Base-by-base conservation (phyloP, 495 filamentous ascomycete species). In the Gamarada debralockiae region DNA sequence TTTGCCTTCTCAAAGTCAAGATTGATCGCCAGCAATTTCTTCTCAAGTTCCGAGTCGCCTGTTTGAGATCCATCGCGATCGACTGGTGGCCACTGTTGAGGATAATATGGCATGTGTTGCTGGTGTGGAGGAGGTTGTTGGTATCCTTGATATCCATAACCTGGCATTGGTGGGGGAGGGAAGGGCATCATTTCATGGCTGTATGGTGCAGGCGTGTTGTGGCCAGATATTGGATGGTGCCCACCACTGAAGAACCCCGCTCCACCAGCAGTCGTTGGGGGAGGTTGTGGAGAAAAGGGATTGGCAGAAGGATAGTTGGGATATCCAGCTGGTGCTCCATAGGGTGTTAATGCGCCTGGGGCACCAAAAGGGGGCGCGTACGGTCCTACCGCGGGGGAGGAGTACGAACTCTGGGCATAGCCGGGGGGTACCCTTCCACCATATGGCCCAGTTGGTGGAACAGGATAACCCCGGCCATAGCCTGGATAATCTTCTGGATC, bases 131-230 rank as follows among this genome's bases (percentile, higher is more conserved):
- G 60, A 40, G 65, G 65, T 38, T 39, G 42, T 10, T 67, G 68
- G 48, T 75, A 75, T 12, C 50, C 53, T 10, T 48, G 53, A 53
- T 42, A 52, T 3, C 50, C 48, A 57, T 73, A 80, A 2, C 53
- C 63, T n/a, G 67, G 51, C 23, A 62, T 60, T 47, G 64, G 55
- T 21, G 38, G 48, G 2, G 64, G 55, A 24, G 48, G 65, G 52
- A 78, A 82, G 4, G 72, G 67, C 55, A 82, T 71, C 52, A 82
- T 49, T 18, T 81, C 79, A 34, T 80, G 77, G 7, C 63, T 71
- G 8, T 58, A 63, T 31, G 31, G 31, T 9, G 50, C 50, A 13
- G 60, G 51, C 8, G 56, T 48, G 40, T 45, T 55, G 29, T 58
- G 55, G 13, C 37, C 48, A 48, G 61, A 58, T 42, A 58, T 50